These are phyloP conservation scores for Jackrogersella multiformis DNA, from an alignment of 495 filamentous ascomycete genomes.

Conservation along the genomic window DNA sequence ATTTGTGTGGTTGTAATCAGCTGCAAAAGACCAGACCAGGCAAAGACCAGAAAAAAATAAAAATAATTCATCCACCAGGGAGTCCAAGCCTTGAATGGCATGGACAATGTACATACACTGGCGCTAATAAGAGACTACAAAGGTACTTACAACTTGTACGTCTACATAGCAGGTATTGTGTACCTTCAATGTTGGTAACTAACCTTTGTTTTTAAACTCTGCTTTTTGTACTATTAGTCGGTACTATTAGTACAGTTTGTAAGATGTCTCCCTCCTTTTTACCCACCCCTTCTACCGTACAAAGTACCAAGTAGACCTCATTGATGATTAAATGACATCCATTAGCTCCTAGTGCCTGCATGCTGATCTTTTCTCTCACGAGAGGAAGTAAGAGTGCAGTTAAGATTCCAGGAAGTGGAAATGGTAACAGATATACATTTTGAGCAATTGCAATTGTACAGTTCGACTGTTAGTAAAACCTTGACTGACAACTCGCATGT, in stretches of 20 bases:
- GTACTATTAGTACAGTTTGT: no score
- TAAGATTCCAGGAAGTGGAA: conserved; percentile 20
- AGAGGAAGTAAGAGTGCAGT: conserved; percentile 2
- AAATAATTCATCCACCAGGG: conserved; percentile 33
- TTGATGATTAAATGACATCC: neutral
- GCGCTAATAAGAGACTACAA: conserved; percentile 43
- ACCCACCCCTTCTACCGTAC: conserved; percentile 8
- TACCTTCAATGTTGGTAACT: neutral
- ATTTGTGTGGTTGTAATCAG: conserved; percentile 48
- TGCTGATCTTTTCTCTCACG: conserved; percentile 9
- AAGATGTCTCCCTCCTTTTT: conserved; percentile 11
- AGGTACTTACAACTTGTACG: conserved; percentile 11
- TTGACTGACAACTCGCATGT: no score
- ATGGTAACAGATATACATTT: conserved; percentile 16
- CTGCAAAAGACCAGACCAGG: conserved; percentile 47
- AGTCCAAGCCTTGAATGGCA: conserved; percentile 25
- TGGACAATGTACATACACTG: conserved; percentile 23
- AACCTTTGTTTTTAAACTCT: conserved; percentile 3
- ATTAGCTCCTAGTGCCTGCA: conserved; percentile 8
- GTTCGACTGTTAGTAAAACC: conserved; percentile 7
- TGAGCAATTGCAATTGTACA: neutral
- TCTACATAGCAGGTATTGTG: no score
- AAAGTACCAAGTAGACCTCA: no score
- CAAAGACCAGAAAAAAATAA: conserved; percentile 38
- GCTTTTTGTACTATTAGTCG: neutral